Evolutionary conservation across 805 yeast genomes (phyloP), one percentile per base, ranked within the genome.

Genomic region (Candida anglica): DNA sequence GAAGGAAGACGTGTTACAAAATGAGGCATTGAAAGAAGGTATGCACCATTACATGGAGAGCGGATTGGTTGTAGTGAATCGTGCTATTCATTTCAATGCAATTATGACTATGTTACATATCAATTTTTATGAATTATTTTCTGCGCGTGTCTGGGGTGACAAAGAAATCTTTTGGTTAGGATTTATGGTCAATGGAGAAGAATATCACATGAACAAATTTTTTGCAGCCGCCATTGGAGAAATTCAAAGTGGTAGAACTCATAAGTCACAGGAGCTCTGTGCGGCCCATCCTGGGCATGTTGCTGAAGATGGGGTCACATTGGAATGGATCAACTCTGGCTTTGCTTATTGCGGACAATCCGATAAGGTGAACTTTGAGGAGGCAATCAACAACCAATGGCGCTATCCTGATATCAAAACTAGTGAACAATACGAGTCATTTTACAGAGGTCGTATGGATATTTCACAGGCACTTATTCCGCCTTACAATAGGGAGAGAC

Each of bases 241-340:
- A 16, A 41, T 46, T 15, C 60, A 66, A 9, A 51, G 19, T 15
- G 24, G 24, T 13, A 19, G 21, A 22, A 6, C 26, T 6, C 15
- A 21, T 6, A 21, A 13, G n/a, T 38, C 59, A 2, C 33, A 25
- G 28, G 71, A 65, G 38, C 34, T 66, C 14, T 67, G 73, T 38
- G 56, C 69, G 3, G 55, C 69, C 0, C 73, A 67, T 38, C 73
- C 73, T 0, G 72, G 69, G 2, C 73, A 67, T 42, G 52, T 67
- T 17, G 79, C 73, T 33, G 58, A 59, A 15, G 79, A 74, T 50
- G 56, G 66, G 32, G 63, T 58, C 27, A 63, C 75, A 0, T 50
- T 78, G 30, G 47, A 79, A 4, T 82, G 88, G 87, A 66, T 81
- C 28, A 81, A 82, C 46, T 81, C 86, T n/a, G 91, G 91, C 0